Percentiles rank a stretch among this genome's conserved stretches.
Evolutionary conservation across 306 rosid species (phyloP).

Genomic region (Adenanthera pavonina): DNA sequence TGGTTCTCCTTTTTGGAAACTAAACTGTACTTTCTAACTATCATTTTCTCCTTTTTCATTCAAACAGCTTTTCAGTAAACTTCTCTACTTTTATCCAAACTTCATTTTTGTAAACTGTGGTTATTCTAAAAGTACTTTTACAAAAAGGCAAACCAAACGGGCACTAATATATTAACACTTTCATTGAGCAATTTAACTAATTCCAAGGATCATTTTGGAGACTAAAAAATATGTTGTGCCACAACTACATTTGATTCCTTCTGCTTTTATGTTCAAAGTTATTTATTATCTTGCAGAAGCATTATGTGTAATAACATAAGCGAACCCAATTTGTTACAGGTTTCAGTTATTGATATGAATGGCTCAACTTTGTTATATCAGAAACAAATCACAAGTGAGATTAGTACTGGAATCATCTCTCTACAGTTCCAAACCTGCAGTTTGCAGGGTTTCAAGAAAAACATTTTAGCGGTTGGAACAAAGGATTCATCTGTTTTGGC

Average conservation of each 20-base stretch:
- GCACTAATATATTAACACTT: not conserved
- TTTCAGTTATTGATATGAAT: constrained; percentile 71
- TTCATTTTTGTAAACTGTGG: no score
- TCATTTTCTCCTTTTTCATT: no score
- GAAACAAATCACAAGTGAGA: constrained; percentile 73
- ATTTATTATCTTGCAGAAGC: constrained; percentile 27
- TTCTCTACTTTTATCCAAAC: no score
- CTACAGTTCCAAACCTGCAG: constrained; percentile 68
- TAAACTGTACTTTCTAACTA: no score
- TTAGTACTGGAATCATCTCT: constrained; percentile 68
- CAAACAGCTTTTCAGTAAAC: no score
- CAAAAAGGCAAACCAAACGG: no score
- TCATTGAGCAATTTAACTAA: not conserved
- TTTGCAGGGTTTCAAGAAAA: constrained; percentile 80
- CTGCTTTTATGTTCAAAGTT: constrained; percentile 23
- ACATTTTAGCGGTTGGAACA: constrained; percentile 68
- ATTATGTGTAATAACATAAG: constrained; percentile 17
- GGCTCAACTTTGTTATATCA: constrained; percentile 69
- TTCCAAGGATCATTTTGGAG: constrained; percentile 9
- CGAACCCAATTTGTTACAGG: constrained; percentile 52
- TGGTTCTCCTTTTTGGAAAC: no score
- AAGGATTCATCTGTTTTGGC: constrained; percentile 79
- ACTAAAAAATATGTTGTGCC: not conserved
- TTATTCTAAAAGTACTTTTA: no score
- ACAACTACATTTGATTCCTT: constrained; percentile 22